Evolutionary conservation across 345 rosid species (phyloP), one percentile per base, ranked within the genome.

Genomic region (Populus davidiana): DNA sequence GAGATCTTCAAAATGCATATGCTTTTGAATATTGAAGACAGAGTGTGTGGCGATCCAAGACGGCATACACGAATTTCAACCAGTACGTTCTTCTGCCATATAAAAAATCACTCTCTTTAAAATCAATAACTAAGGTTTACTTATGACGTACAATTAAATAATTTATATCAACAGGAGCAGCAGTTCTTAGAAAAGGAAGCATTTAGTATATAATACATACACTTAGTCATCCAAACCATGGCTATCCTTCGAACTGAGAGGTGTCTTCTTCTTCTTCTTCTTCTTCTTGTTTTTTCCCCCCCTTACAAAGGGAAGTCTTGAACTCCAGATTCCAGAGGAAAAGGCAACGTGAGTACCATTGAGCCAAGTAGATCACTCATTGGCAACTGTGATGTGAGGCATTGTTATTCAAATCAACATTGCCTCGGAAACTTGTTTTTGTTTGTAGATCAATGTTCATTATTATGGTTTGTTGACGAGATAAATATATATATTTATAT

Each of bases 61-160:
- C 63, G 72, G n/a, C 56, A 14, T 16, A 59, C 81, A 67, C 77
- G 11, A 38, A 21, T 49, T 61, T 68, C 81, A 67, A 83, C 29
- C 11, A 70, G 47, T n/a, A 56, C 25, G 29, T n/a, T 2, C 63
- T 2, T 4, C 1, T n/a, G 10, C 63, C 63, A 23, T 3, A n/a
- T 56, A 8, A 56, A 54, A 56, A 23, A 3, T 56, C 63, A n/a
- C 29, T 56, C 27, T 56, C 25, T 23, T 23, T 56, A 21, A 1
- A 27, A n/a, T 56, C 0, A n/a, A n/a, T n/a, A n/a, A n/a, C 12
- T 11, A 23, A 56, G 9, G 13, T n/a, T n/a, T n/a, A 14, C 29
- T 44, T 44, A 1, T 44, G 17, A 44, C 27, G 13, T n/a, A 23
- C 29, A 56, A 56, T 56, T 56, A 11, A 23, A n/a, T 3, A n/a